Evolutionary conservation across 495 filamentous ascomycete genomes (phyloP).

Genomic region (Glarea lozoyensis): DNA sequence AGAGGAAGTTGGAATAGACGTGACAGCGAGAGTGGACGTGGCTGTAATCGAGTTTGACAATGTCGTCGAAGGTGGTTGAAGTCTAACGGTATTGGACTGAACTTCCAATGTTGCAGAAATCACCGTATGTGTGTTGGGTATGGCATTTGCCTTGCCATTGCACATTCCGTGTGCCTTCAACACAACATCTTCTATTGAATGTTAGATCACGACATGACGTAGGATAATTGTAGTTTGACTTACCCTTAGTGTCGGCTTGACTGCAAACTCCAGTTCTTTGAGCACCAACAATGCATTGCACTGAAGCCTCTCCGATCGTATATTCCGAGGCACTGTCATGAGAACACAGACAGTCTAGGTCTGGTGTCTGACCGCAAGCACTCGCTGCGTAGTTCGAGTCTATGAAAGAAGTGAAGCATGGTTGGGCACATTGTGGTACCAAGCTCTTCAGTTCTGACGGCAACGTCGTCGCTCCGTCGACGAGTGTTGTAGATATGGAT

Average conservation of each 20-base stretch:
- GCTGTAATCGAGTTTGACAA: constrained; percentile 8
- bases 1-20: constrained; percentile 4
- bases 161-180: constrained; percentile 50
- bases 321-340: constrained; percentile 50
- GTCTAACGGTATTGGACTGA: constrained; percentile 14
- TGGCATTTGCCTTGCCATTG: constrained; percentile 37
- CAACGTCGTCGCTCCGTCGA: constrained; percentile 23
- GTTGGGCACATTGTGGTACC: constrained; percentile 56
- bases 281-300: constrained; percentile 51
- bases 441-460: constrained; percentile 33
- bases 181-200: constrained; percentile 16
- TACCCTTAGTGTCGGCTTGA: constrained; percentile 27
- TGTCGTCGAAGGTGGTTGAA: constrained; percentile 7
- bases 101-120: constrained; percentile 50
- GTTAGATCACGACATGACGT: constrained; percentile 13
- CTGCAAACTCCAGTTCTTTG: constrained; percentile 30
- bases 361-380: constrained; percentile 37
- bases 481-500: constrained; percentile 7
- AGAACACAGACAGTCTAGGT: constrained; percentile 55
- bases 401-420: constrained; percentile 56
- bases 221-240: constrained; percentile 14
- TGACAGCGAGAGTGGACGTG: constrained; percentile 6
- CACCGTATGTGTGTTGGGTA: constrained; percentile 49
- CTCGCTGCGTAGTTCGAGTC: constrained; percentile 42
- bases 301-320: constrained; percentile 59